These are phyloP conservation scores for Sphaerosporella brunnea DNA, from an alignment of 495 filamentous ascomycete species.

Conservation along the genomic window DNA sequence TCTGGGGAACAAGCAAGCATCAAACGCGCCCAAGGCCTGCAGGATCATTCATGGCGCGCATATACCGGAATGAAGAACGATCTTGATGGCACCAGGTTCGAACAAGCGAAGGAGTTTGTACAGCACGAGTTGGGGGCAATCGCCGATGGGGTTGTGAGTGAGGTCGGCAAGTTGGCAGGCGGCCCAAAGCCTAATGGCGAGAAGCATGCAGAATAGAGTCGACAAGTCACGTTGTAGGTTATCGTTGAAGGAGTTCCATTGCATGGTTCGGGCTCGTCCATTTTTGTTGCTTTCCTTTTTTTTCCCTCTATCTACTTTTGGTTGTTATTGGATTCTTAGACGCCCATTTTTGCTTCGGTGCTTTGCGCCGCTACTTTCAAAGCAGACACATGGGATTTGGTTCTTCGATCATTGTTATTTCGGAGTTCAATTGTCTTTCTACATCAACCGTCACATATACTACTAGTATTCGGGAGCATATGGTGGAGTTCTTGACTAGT, in stretches of 20 bases:
- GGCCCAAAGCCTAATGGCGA: neutral
- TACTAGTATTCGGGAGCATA: too few species aligned
- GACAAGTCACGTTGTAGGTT: too few species aligned
- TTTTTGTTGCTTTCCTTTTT: neutral
- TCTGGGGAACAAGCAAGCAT: constrained; percentile 8
- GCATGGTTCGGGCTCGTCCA: neutral
- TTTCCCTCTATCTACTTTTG: neutral
- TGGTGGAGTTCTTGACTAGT: too few species aligned
- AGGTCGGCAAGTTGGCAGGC: constrained; percentile 12
- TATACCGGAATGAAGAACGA: constrained; percentile 14
- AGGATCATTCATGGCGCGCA: constrained; percentile 1
- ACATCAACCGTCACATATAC: too few species aligned
- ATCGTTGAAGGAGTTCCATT: too few species aligned
- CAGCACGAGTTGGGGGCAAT: constrained; percentile 16
- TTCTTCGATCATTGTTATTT: too few species aligned
- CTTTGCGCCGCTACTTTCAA: too few species aligned
- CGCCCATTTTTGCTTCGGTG: neutral
- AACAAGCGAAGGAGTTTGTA: constrained; percentile 13
- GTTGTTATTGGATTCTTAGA: neutral
- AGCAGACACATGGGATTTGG: too few species aligned
- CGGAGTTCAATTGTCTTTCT: too few species aligned
- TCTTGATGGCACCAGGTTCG: constrained; percentile 10
- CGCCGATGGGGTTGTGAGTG: constrained; percentile 8
- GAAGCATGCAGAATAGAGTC: too few species aligned
- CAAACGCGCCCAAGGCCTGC: constrained; percentile 8